Conservation (phyloP, 2,329 filamentous ascomycete species). For the Fusarium redolens region DNA sequence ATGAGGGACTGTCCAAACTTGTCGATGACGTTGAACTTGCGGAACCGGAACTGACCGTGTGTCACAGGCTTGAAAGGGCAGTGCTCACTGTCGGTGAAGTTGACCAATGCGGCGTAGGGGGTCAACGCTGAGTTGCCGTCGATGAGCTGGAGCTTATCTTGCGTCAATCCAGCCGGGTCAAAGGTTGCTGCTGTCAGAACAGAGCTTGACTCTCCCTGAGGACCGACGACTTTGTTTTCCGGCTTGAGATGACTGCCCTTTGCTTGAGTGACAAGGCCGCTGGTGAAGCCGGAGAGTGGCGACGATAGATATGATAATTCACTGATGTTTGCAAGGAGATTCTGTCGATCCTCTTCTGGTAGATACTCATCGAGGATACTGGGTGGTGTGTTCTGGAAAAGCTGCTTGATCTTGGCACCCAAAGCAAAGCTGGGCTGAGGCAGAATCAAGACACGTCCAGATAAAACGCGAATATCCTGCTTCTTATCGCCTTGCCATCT, state of each 20-base stretch:
- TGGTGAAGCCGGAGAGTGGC: slow-evolving; percentile 48
- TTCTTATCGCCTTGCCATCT: not conserved
- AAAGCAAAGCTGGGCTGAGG: slow-evolving; percentile 54
- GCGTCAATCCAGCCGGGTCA: slow-evolving; percentile 27
- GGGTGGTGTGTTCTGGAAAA: slow-evolving; percentile 47
- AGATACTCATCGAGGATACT: slow-evolving; percentile 31
- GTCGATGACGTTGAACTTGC: slow-evolving; percentile 60
- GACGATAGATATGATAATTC: slow-evolving; percentile 42
- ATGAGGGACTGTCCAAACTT: slow-evolving; percentile 59
- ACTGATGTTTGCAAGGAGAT: slow-evolving; percentile 5
- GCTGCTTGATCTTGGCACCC: slow-evolving; percentile 47
- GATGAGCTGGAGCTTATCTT: slow-evolving; percentile 1
- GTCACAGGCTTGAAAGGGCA: slow-evolving; percentile 58
- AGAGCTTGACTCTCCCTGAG: not conserved
- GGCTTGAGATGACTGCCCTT: slow-evolving; percentile 57
- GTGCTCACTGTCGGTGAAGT: slow-evolving; percentile 35
- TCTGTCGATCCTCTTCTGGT: slow-evolving; percentile 2
- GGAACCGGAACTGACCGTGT: slow-evolving; percentile 60
- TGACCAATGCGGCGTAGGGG: slow-evolving; percentile 49
- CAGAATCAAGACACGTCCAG: slow-evolving; percentile 53
- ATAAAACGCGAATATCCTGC: slow-evolving; percentile 44
- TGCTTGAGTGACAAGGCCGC: slow-evolving; percentile 48
- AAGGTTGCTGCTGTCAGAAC: not conserved
- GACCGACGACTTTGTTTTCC: slow-evolving; percentile 26
- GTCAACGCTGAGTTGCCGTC: slow-evolving; percentile 43